Conservation (phyloP, 202 grass and related monocot species). For the Eragrostis tef region DNA sequence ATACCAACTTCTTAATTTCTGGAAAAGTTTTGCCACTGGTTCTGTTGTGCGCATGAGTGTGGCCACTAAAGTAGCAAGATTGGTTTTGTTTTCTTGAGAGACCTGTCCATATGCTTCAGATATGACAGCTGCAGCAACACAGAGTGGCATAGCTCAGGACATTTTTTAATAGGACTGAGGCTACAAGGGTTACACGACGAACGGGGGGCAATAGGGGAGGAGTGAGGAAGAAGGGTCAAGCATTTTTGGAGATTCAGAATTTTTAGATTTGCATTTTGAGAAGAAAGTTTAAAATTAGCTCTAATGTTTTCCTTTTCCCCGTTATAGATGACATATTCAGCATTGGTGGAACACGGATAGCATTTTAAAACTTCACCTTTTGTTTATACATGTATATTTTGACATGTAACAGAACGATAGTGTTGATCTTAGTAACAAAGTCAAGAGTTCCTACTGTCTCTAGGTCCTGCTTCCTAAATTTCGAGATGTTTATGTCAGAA, state of each 20-base stretch:
- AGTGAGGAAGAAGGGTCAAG: neutral
- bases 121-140: neutral
- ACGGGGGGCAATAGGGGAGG: neutral
- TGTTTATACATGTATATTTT: slow-evolving; percentile 19
- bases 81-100: neutral
- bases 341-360: neutral
- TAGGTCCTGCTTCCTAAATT: neutral
- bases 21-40: neutral
- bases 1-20: neutral
- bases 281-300: slow-evolving; percentile 10
- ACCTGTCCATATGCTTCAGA: neutral
- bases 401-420: slow-evolving; percentile 3
- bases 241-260: neutral
- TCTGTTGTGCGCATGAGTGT: neutral
- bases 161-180: neutral
- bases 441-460: neutral
- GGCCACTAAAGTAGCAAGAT: neutral
- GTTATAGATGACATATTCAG: neutral
- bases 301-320: neutral
- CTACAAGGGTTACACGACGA: neutral
- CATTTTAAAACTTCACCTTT: neutral
- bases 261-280: neutral
- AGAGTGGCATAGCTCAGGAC: neutral
- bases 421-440: neutral
- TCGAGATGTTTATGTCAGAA: neutral